phyloP scores from a whole-genome alignment of 1,284 basidiomycete genomes.

The Cutaneotrichosporon sp. region DNA sequence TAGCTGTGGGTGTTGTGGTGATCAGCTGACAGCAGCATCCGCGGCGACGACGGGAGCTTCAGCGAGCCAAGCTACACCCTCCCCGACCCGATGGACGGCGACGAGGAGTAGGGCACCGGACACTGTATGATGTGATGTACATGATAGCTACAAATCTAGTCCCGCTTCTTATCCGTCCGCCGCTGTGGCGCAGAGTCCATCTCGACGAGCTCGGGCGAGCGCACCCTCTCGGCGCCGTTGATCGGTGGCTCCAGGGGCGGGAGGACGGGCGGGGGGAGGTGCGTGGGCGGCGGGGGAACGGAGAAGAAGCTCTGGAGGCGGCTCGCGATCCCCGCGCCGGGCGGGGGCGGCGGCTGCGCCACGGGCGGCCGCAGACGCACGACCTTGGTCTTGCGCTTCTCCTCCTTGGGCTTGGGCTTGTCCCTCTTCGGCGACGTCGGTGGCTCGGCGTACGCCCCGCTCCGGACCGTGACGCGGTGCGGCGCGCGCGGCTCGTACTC shows the following conservation, averaged over 20 bases:
- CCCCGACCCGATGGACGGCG: slow-evolving; percentile 25
- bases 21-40: slow-evolving; percentile 32
- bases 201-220: slow-evolving; percentile 15
- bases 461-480: slow-evolving; percentile 3
- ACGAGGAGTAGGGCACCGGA: slow-evolving; percentile 12
- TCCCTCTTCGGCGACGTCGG: not conserved
- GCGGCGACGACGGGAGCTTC: slow-evolving; percentile 34
- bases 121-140: not conserved
- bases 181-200: slow-evolving; percentile 13
- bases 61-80: slow-evolving; percentile 32
- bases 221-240: not conserved
- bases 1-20: no score
- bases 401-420: not conserved
- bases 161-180: slow-evolving; percentile 21
- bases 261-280: not conserved
- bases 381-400: not conserved
- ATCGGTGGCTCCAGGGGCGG: not conserved
- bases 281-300: slow-evolving; percentile 21
- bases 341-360: slow-evolving; percentile 6
- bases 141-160: slow-evolving; percentile 16
- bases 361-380: slow-evolving; percentile 20
- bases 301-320: slow-evolving; percentile 16
- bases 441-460: slow-evolving; percentile 1
- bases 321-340: slow-evolving; percentile 2
- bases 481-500: not conserved